Conservation (phyloP, 352 stramenopile genomes). For the Phytophthora litchii region DNA sequence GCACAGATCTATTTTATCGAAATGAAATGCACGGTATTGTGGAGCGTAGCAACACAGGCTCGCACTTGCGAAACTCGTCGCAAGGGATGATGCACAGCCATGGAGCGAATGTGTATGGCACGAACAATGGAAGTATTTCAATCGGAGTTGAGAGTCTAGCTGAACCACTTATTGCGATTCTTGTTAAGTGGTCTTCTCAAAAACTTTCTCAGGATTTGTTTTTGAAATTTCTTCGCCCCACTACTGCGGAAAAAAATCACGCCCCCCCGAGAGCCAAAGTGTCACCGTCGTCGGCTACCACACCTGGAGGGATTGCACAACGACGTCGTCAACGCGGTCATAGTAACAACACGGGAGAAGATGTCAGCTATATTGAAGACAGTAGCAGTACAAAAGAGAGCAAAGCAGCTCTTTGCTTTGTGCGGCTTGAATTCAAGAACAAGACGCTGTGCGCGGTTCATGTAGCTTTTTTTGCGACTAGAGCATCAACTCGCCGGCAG, state of each 20-base stretch:
- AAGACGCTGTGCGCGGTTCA: conserved; percentile 80
- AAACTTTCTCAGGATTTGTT: conserved; percentile 80
- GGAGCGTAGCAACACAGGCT: conserved; percentile 34
- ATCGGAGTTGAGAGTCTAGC: conserved; percentile 65
- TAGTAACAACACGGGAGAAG: conserved; percentile 30
- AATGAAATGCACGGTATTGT: conserved; percentile 40
- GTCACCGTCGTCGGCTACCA: conserved; percentile 25
- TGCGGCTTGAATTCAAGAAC: conserved; percentile 82
- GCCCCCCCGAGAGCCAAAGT: conserved; percentile 25
- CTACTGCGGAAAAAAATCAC: conserved; percentile 30
- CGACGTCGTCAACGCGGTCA: conserved; percentile 45
- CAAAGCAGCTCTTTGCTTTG: conserved; percentile 79
- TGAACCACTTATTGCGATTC: conserved; percentile 56
- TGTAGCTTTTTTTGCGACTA: conserved; percentile 88
- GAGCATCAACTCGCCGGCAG: conserved; percentile 58
- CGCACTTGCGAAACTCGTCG: conserved; percentile 32
- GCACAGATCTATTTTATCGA: conserved; percentile 69
- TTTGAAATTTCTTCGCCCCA: conserved; percentile 70
- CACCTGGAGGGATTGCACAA: conserved; percentile 37
- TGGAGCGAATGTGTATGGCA: conserved; percentile 42
- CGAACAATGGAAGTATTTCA: conserved; percentile 27
- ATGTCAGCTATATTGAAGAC: conserved; percentile 23
- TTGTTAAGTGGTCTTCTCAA: conserved; percentile 84
- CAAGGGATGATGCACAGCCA: conserved; percentile 45
- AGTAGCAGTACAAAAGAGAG: conserved; percentile 36